Evolutionary conservation across 2,329 filamentous ascomycete species (phyloP).

Genomic region (Chaetomium strumarium): DNA sequence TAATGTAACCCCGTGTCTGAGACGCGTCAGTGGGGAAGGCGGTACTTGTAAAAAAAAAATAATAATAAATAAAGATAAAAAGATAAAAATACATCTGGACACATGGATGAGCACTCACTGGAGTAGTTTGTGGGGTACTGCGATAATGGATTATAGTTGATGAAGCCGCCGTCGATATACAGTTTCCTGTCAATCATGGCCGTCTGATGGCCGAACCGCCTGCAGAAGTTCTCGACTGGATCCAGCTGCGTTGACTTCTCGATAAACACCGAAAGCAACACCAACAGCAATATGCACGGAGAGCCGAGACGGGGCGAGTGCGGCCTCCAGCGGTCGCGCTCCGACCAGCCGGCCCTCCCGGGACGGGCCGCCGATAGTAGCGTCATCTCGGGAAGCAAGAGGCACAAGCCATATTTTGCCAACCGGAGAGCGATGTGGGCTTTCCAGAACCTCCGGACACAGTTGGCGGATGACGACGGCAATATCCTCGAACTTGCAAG

Average conservation of each 20-base stretch:
- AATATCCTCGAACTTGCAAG: not conserved
- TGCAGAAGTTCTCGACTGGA: conserved; percentile 49
- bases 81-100: too few relatives aligned
- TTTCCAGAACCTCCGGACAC: not conserved
- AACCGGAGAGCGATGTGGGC: not conserved
- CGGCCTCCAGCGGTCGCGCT: not conserved
- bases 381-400: conserved; percentile 6
- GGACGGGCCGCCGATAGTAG: not conserved
- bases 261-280: conserved; percentile 4
- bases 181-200: conserved; percentile 53
- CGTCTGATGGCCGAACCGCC: conserved; percentile 54
- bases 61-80: too few relatives aligned
- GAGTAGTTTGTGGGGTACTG: conserved; percentile 47
- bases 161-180: conserved; percentile 56
- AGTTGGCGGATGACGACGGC: not conserved
- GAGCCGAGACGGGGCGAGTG: not conserved
- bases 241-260: conserved; percentile 35
- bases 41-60: too few relatives aligned
- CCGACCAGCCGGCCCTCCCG: not conserved
- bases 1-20: conserved; percentile 51
- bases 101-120: conserved; percentile 38
- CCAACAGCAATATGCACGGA: not conserved
- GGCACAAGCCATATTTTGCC: conserved; percentile 5
- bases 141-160: conserved; percentile 48
- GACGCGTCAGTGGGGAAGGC: not conserved